Percentiles rank a stretch among this genome's conserved stretches.
phyloP scores from a whole-genome alignment of 805 yeast species.

The Saturnispora bothae region DNA sequence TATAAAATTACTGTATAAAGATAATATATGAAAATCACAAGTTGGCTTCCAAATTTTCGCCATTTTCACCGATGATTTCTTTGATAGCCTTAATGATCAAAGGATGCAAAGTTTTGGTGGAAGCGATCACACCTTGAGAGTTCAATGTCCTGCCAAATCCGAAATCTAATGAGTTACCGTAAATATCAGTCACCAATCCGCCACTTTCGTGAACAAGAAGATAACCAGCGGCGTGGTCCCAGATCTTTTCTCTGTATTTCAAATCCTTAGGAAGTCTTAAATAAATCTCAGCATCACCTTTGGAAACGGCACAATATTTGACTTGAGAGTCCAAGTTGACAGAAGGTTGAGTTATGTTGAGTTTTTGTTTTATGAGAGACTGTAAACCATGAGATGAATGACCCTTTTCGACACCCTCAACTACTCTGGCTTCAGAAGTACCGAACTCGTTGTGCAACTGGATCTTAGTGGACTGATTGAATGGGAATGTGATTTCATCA shows the following conservation, averaged over 20 bases:
- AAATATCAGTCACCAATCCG: conserved; percentile 79
- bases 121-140: conserved; percentile 92
- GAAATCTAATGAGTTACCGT: conserved; percentile 66
- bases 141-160: conserved; percentile 73
- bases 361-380: conserved; percentile 50
- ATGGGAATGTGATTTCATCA: conserved; percentile 29
- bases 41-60: conserved; percentile 23
- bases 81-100: conserved; percentile 41
- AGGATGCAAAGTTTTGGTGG: conserved; percentile 39
- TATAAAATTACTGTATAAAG: too few species aligned
- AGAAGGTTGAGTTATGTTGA: conserved; percentile 48
- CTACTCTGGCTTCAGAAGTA: conserved; percentile 48
- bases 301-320: conserved; percentile 82
- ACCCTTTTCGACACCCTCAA: conserved; percentile 92
- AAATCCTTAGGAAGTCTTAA: conserved; percentile 74
- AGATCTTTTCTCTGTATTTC: conserved; percentile 81
- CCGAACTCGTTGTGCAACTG: conserved; percentile 39
- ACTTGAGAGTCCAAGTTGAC: conserved; percentile 92
- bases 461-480: conserved; percentile 29
- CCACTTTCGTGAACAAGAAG: conserved; percentile 83
- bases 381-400: conserved; percentile 91
- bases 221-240: conserved; percentile 99
- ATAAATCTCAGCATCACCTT: conserved; percentile 89
- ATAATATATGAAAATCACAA: background rate
- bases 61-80: conserved; percentile 25